Evolutionary conservation across 2,329 filamentous ascomycete genomes (phyloP).

Genomic region (Paecilomyces fulvus): DNA sequence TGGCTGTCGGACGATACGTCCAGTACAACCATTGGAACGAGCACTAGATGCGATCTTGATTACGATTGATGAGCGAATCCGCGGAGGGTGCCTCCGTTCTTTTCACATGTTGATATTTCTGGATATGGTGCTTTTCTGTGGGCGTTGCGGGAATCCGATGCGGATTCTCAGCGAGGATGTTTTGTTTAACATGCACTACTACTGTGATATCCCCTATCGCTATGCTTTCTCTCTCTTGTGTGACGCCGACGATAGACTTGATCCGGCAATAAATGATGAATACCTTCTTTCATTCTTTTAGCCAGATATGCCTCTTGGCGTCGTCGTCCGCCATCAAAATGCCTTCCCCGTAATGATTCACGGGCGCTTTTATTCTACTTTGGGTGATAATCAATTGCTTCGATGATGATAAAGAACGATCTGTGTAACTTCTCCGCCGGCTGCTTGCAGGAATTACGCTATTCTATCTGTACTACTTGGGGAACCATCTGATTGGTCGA

Average conservation of each 20-base stretch:
- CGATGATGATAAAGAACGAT: no score
- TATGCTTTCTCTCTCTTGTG: not conserved
- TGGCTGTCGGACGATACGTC: slow-evolving; percentile 65
- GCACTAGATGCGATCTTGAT: slow-evolving; percentile 31
- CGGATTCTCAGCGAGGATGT: not conserved
- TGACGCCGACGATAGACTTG: not conserved
- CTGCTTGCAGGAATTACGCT: no score
- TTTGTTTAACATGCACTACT: not conserved
- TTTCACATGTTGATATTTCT: not conserved
- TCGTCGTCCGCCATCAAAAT: no score
- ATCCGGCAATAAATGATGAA: not conserved
- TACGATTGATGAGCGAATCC: not conserved
- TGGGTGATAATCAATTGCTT: no score
- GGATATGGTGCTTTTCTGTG: not conserved
- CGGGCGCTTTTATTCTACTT: no score
- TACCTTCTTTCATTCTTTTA: not conserved
- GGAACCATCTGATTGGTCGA: not conserved
- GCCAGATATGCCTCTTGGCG: no score
- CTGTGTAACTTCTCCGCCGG: no score
- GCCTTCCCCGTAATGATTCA: no score
- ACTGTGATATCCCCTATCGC: not conserved
- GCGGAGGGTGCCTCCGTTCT: not conserved
- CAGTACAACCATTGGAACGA: slow-evolving; percentile 47
- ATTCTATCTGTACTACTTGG: not conserved
- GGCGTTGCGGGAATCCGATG: not conserved